A percentile compares a stretch with the other conserved stretches of the same genome.
Evolutionary conservation across 257 asterid genomes (phyloP).

Genomic region (Solanum verrucosum): DNA sequence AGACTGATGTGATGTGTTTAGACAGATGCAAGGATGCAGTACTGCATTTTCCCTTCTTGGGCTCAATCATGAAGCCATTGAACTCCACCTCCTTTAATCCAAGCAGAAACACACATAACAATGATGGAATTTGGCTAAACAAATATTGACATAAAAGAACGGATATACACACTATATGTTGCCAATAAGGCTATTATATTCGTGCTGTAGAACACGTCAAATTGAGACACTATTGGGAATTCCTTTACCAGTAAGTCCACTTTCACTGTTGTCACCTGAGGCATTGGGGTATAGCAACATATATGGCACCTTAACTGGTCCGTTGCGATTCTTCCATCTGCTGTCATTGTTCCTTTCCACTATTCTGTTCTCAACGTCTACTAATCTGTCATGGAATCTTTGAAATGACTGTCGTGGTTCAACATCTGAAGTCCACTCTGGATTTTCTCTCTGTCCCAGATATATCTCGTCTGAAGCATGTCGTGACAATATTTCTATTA

Average conservation of each 20-base stretch:
- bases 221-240: constrained; percentile 22
- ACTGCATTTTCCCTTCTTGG: not conserved
- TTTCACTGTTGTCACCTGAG: not conserved
- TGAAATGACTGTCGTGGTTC: constrained; percentile 11
- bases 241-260: constrained; percentile 24
- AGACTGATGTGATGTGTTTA: not conserved
- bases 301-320: constrained; percentile 21
- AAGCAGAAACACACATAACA: not conserved
- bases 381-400: constrained; percentile 8
- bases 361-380: constrained; percentile 11
- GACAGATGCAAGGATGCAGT: not conserved
- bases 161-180: not conserved
- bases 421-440: constrained; percentile 20
- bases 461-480: constrained; percentile 24
- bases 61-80: not conserved
- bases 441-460: constrained; percentile 24
- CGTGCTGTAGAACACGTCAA: not conserved
- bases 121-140: not conserved
- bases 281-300: constrained; percentile 20
- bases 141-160: not conserved
- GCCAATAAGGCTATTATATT: not conserved
- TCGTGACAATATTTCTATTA: constrained; percentile 22
- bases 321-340: constrained; percentile 14
- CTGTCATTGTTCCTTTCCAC: constrained; percentile 10
- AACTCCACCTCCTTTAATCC: not conserved